A percentile compares a stretch with the other conserved stretches of the same genome.
Evolutionary conservation across 1,284 basidiomycete species (phyloP).

Genomic region (Ustilago xerochloae): DNA sequence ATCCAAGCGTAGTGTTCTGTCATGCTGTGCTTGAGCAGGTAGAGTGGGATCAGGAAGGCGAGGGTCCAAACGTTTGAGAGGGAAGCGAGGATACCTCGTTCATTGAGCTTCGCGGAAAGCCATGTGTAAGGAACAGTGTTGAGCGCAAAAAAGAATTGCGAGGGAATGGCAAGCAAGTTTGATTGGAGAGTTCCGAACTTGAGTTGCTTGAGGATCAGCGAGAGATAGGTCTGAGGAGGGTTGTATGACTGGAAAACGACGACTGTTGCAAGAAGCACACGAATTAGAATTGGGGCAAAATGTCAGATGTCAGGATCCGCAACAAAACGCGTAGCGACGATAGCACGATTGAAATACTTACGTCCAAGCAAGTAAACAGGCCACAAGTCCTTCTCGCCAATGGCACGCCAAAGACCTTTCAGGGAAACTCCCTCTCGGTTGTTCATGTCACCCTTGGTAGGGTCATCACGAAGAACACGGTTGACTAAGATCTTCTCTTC

Average conservation of each 20-base stretch:
- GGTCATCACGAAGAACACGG: constrained; percentile 78
- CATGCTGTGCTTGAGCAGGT: constrained; percentile 20
- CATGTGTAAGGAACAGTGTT: constrained; percentile 38
- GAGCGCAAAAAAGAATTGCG: constrained; percentile 43
- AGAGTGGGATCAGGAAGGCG: constrained; percentile 31
- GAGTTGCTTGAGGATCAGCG: constrained; percentile 44
- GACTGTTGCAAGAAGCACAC: constrained; percentile 6
- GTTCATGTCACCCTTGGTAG: constrained; percentile 77
- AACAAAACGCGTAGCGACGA: neutral
- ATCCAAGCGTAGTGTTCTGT: constrained; percentile 29
- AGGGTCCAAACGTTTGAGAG: constrained; percentile 38
- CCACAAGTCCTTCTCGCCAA: constrained; percentile 78
- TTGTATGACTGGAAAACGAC: constrained; percentile 36
- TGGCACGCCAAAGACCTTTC: constrained; percentile 60
- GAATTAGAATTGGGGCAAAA: constrained; percentile 2
- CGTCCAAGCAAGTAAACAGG: constrained; percentile 75
- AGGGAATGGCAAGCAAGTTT: constrained; percentile 58
- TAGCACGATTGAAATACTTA: constrained; percentile 3
- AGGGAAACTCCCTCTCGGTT: constrained; percentile 75
- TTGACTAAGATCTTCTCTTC: constrained; percentile 73
- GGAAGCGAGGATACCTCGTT: constrained; percentile 22
- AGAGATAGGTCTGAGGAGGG: constrained; percentile 31
- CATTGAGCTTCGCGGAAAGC: constrained; percentile 29
- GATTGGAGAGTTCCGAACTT: constrained; percentile 47
- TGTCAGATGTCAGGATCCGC: constrained; percentile 14